Evolutionary conservation across 1,284 basidiomycete genomes (phyloP), one percentile per base, ranked within the genome.

Genomic region (Entoloma clypeatum): DNA sequence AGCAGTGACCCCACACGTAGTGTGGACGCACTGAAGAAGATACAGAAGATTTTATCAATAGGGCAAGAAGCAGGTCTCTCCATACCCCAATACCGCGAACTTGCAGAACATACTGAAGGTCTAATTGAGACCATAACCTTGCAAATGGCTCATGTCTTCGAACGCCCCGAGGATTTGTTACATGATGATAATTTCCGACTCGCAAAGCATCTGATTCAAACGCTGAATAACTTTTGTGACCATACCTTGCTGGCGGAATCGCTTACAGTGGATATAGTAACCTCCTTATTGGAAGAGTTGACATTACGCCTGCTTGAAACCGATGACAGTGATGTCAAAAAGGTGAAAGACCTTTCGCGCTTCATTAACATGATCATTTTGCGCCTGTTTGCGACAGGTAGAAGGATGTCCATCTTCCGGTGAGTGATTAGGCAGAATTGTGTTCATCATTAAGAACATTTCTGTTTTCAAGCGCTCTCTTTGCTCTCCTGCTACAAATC

Each of bases 321-420:
- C 30, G 92, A 96, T 54, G 91, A 93, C 53, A 89, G 81, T 49
- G 63, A 66, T 14, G 71, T 84, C 39, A 77, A 74, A 57, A 80
- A 86, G 53, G 75, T 92, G 43, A 88, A 92, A 62, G 87, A 96
- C 62, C 61, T 96, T 52, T 93, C 93, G 14, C 83, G 92, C 44
- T 97, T 96, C 63, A 92, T 99, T 65, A 99, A 99, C 65, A 95
- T 97, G 84, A 94, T 99, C 45, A 88, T 99, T 44, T 73, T 99
- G 40, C 83, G 94, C 21, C 66, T 95, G 39, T 95, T 99, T 65
- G 87, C 92, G 23, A 93, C 92, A 10, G 89, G 90, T 22, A 77
- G 92, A 51, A 77, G 90, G 46, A 93, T 95, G 74, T 82, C 90
- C 0, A 87, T 98, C 36, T 96, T 97, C 69, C 79, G 89, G 86